A percentile compares a stretch with the other conserved stretches of the same genome.
These are phyloP conservation scores for Colletotrichum liaoningense DNA, from an alignment of 2,329 filamentous ascomycete genomes.

Conservation along the genomic window DNA sequence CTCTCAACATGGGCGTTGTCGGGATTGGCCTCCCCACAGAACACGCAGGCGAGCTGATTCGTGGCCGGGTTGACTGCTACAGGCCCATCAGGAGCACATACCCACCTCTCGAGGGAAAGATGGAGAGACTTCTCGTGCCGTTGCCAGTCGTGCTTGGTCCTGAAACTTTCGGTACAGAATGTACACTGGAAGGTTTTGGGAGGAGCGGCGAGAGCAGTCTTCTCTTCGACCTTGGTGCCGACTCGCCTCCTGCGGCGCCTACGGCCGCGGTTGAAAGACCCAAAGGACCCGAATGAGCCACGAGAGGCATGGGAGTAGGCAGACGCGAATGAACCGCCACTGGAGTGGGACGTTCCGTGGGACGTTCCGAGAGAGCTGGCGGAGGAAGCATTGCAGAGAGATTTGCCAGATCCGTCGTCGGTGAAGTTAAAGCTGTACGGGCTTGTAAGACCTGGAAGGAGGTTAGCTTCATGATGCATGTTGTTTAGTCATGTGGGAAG, in stretches of 20 bases:
- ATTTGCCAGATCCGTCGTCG: slow-evolving; percentile 70
- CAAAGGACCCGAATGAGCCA: slow-evolving; percentile 65
- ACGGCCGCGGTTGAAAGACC: slow-evolving; percentile 57
- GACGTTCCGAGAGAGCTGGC: slow-evolving; percentile 71
- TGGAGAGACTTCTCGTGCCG: slow-evolving; percentile 77
- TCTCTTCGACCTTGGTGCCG: slow-evolving; percentile 51
- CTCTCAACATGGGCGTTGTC: slow-evolving; percentile 66
- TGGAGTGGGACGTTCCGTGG: slow-evolving; percentile 71
- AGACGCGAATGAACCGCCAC: slow-evolving; percentile 67
- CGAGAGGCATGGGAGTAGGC: slow-evolving; percentile 69
- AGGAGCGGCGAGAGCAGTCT: slow-evolving; percentile 51
- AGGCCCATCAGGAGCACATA: slow-evolving; percentile 70
- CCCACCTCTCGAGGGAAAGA: slow-evolving; percentile 74
- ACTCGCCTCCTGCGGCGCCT: slow-evolving; percentile 62
- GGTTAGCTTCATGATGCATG: slow-evolving; percentile 14
- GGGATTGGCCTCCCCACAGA: slow-evolving; percentile 68
- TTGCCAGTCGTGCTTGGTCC: slow-evolving; percentile 77
- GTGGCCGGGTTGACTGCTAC: slow-evolving; percentile 68
- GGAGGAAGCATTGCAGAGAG: slow-evolving; percentile 69
- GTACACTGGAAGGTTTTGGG: slow-evolving; percentile 74
- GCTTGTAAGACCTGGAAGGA: slow-evolving; percentile 61
- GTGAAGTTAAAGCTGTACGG: slow-evolving; percentile 68
- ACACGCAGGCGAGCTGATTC: slow-evolving; percentile 68
- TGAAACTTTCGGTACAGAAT: slow-evolving; percentile 76
- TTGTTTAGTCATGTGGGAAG: background rate